Percentiles rank a stretch among this genome's conserved stretches.
Conservation (phyloP, 2,329 filamentous ascomycete genomes). For the Huntiella savannae region DNA sequence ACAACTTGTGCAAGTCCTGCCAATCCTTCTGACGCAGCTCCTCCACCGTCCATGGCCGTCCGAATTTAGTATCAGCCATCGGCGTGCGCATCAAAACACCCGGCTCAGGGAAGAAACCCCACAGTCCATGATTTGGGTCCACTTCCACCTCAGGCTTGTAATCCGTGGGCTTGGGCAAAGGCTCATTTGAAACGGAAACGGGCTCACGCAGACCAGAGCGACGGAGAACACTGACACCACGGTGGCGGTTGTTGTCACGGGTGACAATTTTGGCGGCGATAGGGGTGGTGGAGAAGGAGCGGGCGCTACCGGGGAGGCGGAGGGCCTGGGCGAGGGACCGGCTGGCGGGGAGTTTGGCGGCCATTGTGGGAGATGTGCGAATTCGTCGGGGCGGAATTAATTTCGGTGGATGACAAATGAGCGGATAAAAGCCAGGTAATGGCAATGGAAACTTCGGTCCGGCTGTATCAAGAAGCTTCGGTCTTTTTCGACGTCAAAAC, state of each 20-base stretch:
- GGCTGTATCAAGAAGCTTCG: too few species aligned
- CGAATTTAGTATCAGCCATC: constrained; percentile 50
- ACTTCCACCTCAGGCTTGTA: constrained; percentile 37
- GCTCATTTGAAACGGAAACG: constrained; percentile 53
- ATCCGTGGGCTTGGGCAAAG: constrained; percentile 55
- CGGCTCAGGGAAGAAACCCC: constrained; percentile 69
- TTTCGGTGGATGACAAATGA: neutral
- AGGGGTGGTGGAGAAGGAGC: constrained; percentile 35
- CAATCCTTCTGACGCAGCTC: constrained; percentile 81
- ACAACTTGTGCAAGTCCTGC: constrained; percentile 80
- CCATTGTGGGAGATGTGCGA: neutral
- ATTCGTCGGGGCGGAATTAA: constrained; percentile 1
- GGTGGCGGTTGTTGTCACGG: constrained; percentile 59
- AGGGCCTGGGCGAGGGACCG: neutral
- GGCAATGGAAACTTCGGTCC: too few species aligned
- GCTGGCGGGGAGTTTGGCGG: neutral
- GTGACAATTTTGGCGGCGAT: constrained; percentile 28
- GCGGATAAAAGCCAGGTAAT: neutral
- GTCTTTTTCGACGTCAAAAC: neutral
- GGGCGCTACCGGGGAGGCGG: neutral
- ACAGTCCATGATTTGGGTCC: constrained; percentile 69
- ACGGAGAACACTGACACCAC: constrained; percentile 67
- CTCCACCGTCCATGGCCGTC: constrained; percentile 64
- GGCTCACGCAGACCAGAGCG: constrained; percentile 55
- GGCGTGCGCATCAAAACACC: constrained; percentile 53